Base-by-base conservation (phyloP, 1,139 yeast genomes). In the Petasospora rhodanensis region DNA sequence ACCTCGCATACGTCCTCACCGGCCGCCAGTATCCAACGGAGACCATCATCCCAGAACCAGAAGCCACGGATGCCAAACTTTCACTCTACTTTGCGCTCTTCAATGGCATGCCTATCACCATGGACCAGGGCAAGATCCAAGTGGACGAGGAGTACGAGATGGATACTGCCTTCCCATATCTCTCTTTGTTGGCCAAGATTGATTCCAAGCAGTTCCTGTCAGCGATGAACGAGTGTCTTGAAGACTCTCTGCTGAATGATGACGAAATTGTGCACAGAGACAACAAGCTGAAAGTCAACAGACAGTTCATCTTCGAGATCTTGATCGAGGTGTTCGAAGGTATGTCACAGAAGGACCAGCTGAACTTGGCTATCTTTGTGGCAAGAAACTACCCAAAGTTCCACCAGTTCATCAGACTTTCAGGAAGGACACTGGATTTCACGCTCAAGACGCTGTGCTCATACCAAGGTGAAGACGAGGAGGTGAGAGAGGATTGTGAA, bases 11-110 rank as follows among this genome's bases (percentile, higher is more conserved):
- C 49, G 64, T 78, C 13, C 60, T 85, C 24, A 82, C 93, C 0
- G 93, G 95, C 1, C 62, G 91, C 32, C 80, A 79, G 39, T 86
- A 79, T 51, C 96, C 95, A 0, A 79, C 85, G 0, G 95, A 83
- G 12, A 58, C 66, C 21, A 58, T 56, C 16, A 66, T 80, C 22
- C 62, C 56, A 45, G 24, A 51, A 43, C 22, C 57, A 42, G 40
- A 40, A 2, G 51, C 61, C 4, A 41, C 45, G 1, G 35, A 45
- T 3, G 80, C 84, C 0, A 76, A 76, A 42, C 49, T 62, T 6
- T 59, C 64, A 13, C 51, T 83, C 0, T 77, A 79, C 43, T 64
- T 66, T 33, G 56, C 76, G 6, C 47, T 85, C 8, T 81, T 85
- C 54, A 62, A 64, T 26, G 76, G 75, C 2, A 49, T 63, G 6